Percentiles rank a stretch among this genome's conserved stretches.
phyloP scores from a whole-genome alignment of 345 rosid genomes.

The Hibiscus mutabilis region DNA sequence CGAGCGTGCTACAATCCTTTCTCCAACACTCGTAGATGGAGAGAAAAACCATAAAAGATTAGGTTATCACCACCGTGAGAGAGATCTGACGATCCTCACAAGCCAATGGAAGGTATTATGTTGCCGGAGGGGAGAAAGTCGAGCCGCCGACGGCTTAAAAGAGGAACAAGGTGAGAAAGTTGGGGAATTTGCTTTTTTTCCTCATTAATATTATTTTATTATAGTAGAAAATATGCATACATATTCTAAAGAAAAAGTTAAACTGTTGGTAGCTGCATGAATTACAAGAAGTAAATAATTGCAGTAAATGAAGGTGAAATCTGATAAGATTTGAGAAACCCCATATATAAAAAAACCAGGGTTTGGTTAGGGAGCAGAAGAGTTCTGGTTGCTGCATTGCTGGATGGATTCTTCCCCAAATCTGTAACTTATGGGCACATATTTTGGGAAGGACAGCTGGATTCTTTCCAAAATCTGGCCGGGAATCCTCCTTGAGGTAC shows the following conservation, averaged over 20 bases:
- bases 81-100: too few species aligned
- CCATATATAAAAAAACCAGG: slow-evolving; percentile 12
- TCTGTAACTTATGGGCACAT: slow-evolving; percentile 3
- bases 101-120: too few species aligned
- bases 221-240: not conserved
- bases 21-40: too few species aligned
- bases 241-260: slow-evolving; percentile 1
- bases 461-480: slow-evolving; percentile 49
- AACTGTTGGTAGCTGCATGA: not conserved
- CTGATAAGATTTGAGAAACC: not conserved
- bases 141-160: too few species aligned
- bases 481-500: slow-evolving; percentile 74
- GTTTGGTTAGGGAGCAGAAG: slow-evolving; percentile 1
- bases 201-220: not conserved
- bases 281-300: not conserved
- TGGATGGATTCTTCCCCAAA: not conserved
- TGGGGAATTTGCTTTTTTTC: not conserved
- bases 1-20: too few species aligned
- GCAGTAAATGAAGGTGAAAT: not conserved
- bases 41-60: too few species aligned
- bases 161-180: not conserved
- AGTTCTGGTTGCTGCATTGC: not conserved
- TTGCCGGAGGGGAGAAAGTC: too few species aligned
- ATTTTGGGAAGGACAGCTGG: slow-evolving; percentile 8
- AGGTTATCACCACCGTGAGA: too few species aligned